These are phyloP conservation scores for Kluyveromyces marxianus DNA, from an alignment of 1,139 yeast genomes.

Conservation along the genomic window DNA sequence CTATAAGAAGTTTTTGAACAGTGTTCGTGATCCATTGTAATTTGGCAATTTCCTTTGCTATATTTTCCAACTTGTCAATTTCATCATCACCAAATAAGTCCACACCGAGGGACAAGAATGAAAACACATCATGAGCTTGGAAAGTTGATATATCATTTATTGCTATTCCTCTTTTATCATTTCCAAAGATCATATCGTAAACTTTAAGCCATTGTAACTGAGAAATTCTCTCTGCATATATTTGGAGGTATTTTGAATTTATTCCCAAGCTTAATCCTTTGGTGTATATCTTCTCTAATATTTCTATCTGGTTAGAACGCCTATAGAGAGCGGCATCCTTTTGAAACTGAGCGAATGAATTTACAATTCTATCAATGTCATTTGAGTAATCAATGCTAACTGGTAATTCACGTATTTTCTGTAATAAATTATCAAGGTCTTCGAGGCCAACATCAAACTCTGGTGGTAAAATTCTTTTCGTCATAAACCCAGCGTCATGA, in stretches of 20 bases:
- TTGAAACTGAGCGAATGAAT: conserved; percentile 9
- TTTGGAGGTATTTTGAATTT: conserved; percentile 6
- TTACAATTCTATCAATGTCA: conserved; percentile 7
- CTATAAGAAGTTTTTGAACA: conserved; percentile 21
- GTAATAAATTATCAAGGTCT: neutral
- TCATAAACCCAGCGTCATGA: neutral
- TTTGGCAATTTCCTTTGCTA: conserved; percentile 11
- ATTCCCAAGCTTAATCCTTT: conserved; percentile 9
- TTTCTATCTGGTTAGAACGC: conserved; percentile 3
- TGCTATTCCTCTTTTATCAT: conserved; percentile 27
- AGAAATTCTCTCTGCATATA: conserved; percentile 10
- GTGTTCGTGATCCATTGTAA: conserved; percentile 14
- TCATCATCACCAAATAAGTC: conserved; percentile 10
- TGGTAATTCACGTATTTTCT: neutral
- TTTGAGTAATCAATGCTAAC: conserved; percentile 12
- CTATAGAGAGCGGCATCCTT: conserved; percentile 5
- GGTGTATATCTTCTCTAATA: conserved; percentile 9
- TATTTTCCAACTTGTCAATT: conserved; percentile 10
- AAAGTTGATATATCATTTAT: conserved; percentile 7
- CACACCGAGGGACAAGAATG: conserved; percentile 16
- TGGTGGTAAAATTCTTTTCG: neutral
- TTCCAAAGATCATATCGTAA: conserved; percentile 11
- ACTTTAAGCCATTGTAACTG: conserved; percentile 16
- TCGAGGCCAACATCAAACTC: neutral
- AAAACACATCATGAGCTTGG: conserved; percentile 5